A percentile compares a stretch with the other conserved stretches of the same genome.
phyloP scores from a whole-genome alignment of 2,329 filamentous ascomycete species.

The Fusarium sp. region DNA sequence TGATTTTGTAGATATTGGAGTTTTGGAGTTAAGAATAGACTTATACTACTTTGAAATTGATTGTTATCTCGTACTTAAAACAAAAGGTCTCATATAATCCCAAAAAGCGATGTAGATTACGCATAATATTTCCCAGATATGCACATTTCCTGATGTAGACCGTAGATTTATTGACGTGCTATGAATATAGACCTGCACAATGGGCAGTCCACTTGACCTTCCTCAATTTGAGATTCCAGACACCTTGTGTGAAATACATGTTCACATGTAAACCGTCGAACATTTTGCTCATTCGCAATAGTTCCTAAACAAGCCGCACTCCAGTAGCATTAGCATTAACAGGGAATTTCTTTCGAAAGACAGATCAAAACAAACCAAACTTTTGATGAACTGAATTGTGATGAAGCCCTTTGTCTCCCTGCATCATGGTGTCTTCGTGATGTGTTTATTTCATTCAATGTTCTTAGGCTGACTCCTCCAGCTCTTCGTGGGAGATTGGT shows the following conservation, averaged over 20 bases:
- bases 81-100: background rate
- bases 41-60: background rate
- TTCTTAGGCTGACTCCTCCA: background rate
- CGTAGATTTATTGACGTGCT: background rate
- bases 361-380: background rate
- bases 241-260: slow-evolving; percentile 14
- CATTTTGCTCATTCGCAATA: background rate
- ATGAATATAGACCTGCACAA: slow-evolving; percentile 19
- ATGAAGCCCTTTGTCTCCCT: background rate
- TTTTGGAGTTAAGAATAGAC: background rate
- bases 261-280: slow-evolving; percentile 2
- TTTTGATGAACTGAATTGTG: background rate
- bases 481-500: background rate
- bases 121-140: no score
- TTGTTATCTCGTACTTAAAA: background rate
- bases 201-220: slow-evolving; percentile 2
- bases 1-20: background rate
- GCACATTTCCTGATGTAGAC: no score
- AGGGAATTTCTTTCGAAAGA: rapidly evolving
- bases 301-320: slow-evolving; percentile 6
- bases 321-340: rapidly evolving
- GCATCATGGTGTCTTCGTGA: background rate
- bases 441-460: background rate
- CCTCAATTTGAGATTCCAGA: background rate
- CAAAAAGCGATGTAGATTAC: background rate